A percentile compares a stretch with the other conserved stretches of the same genome.
Evolutionary conservation across 163 green algal genomes (phyloP).

Genomic region (Scenedesmus sp.): DNA sequence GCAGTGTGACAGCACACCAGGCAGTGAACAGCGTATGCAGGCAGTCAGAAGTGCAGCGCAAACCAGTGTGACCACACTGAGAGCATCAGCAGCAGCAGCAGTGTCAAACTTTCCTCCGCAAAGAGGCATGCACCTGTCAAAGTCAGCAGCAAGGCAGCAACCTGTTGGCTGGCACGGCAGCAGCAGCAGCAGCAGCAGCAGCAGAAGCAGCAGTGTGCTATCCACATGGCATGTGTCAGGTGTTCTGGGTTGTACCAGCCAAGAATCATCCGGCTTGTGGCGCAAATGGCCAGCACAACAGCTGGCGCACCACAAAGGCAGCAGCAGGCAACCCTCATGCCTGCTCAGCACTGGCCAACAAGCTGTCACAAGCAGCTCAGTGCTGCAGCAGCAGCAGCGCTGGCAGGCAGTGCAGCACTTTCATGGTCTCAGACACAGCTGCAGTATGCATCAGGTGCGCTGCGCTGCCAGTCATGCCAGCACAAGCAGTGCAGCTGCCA

Average conservation of each 20-base stretch:
- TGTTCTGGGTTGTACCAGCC: neutral
- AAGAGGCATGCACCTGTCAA: neutral
- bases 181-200: neutral
- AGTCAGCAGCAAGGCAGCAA: neutral
- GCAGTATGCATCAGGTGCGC: neutral
- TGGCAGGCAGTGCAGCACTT: neutral
- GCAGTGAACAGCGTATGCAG: neutral
- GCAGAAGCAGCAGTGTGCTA: neutral
- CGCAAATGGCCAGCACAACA: slow-evolving; percentile 9
- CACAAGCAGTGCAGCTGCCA: neutral
- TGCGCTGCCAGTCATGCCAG: neutral
- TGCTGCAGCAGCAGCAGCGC: neutral
- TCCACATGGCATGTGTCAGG: neutral
- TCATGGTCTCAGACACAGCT: neutral
- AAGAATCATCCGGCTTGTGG: neutral
- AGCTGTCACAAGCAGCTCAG: neutral
- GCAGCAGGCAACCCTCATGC: neutral
- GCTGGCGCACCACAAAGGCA: neutral
- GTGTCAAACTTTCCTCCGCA: neutral
- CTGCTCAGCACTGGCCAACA: neutral
- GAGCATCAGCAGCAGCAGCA: neutral
- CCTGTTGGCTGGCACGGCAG: neutral
- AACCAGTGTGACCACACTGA: neutral
- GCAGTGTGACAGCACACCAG: neutral
- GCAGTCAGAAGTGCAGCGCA: neutral